Conservation (phyloP, 2,329 filamentous ascomycete species). For the Fusarium chaquense region DNA sequence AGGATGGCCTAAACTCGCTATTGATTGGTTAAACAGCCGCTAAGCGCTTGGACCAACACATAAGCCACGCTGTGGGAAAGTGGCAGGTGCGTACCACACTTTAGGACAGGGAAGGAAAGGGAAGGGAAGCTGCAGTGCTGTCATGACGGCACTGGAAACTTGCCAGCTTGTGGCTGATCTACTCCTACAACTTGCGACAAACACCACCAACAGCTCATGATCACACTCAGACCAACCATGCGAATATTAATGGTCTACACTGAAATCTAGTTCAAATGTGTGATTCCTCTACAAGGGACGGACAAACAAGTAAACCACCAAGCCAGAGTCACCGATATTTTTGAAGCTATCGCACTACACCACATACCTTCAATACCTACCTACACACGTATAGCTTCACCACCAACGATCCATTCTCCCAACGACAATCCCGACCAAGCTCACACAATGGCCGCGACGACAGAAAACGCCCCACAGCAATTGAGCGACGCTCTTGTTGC, state of each 20-base stretch:
- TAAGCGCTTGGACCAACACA: constrained; percentile 32
- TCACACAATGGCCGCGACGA: constrained; percentile 49
- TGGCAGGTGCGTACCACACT: constrained; percentile 11
- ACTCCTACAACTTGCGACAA: constrained; percentile 34
- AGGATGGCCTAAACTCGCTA: constrained; percentile 23
- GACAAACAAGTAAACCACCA: neutral
- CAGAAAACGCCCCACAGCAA: constrained; percentile 46
- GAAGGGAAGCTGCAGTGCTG: constrained; percentile 22
- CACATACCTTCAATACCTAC: neutral
- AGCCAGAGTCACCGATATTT: constrained; percentile 7
- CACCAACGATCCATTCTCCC: neutral
- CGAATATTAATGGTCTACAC: neutral
- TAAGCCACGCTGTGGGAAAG: constrained; percentile 23
- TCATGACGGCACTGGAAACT: constrained; percentile 40
- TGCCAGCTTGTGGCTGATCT: constrained; percentile 45
- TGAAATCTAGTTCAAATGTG: neutral
- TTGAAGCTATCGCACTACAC: neutral
- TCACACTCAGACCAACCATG: constrained; percentile 14
- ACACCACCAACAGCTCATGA: constrained; percentile 37
- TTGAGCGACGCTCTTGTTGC: constrained; percentile 57
- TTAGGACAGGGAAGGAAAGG: neutral
- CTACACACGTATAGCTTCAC: constrained; percentile 32
- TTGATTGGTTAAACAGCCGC: constrained; percentile 43
- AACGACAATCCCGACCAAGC: neutral
- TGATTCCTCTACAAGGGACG: neutral